These are phyloP conservation scores for Termitomyces sp. DNA, from an alignment of 768 basidiomycete genomes.

Conservation along the genomic window DNA sequence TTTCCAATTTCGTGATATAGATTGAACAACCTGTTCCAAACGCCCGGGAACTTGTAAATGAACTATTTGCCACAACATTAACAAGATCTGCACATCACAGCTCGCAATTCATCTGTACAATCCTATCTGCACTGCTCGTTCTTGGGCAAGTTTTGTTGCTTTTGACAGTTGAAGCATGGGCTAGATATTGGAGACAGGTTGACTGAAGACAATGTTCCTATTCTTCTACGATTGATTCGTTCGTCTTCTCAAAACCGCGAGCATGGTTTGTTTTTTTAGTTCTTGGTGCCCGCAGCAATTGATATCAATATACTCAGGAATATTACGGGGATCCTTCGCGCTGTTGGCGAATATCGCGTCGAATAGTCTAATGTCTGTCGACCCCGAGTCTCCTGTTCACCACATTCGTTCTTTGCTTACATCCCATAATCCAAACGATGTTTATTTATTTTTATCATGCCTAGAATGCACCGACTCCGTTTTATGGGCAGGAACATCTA, in stretches of 20 bases:
- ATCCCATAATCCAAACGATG: slow-evolving; percentile 52
- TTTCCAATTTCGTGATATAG: background rate
- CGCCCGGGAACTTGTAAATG: slow-evolving; percentile 4
- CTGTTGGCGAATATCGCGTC: slow-evolving; percentile 24
- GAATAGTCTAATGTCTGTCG: slow-evolving; percentile 19
- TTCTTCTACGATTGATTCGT: slow-evolving; percentile 21
- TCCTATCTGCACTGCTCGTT: slow-evolving; percentile 19
- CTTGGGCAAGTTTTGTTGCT: slow-evolving; percentile 21
- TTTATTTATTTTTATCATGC: slow-evolving; percentile 63
- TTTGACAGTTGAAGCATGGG: background rate
- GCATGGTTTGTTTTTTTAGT: slow-evolving; percentile 14
- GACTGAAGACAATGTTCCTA: slow-evolving; percentile 16
- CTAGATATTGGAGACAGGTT: slow-evolving; percentile 10
- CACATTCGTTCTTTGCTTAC: slow-evolving; percentile 52
- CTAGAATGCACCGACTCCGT: slow-evolving; percentile 50
- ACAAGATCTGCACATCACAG: background rate
- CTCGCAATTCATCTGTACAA: slow-evolving; percentile 14
- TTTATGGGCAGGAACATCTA: slow-evolving; percentile 63
- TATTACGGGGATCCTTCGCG: slow-evolving; percentile 32
- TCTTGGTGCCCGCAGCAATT: background rate
- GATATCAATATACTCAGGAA: slow-evolving; percentile 16
- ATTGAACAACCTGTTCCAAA: background rate
- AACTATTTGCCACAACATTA: slow-evolving; percentile 4
- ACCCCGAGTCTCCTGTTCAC: slow-evolving; percentile 29
- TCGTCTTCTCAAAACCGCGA: slow-evolving; percentile 16